Base-by-base conservation (phyloP, 345 rosid species). In the Melastoma malabathricum region DNA sequence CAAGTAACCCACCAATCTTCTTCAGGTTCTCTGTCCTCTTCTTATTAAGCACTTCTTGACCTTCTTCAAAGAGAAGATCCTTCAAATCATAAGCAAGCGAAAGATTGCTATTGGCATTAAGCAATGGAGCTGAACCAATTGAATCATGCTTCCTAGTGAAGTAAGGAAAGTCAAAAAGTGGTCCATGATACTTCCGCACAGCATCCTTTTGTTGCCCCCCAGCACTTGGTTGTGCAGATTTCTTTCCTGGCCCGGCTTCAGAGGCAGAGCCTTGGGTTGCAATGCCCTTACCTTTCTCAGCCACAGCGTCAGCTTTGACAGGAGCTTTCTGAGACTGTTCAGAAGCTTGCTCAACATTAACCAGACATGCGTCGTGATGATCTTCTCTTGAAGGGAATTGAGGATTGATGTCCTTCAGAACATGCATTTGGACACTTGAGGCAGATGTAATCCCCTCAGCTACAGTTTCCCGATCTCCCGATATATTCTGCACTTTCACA, bases 131-230 rank as follows among this genome's bases (percentile, higher is more conserved):
- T n/a, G 95, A 81, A 46, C 94, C 95, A 68, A 72, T 64, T 6
- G 99, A 74, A 55, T 92, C 97, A 59, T 82, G 83, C 55, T 88
- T 92, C 70, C 99, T 92, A 46, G 99, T 88, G 68, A 92, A 92
- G 62, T 82, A 84, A 45, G 99, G 92, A 66, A 92, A 92, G 81
- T 92, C 99, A 79, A 92, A 88, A 27, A 92, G 68, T 7, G 97
- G 99, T 43, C 99, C 99, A 52, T 92, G 95, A 73, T 92, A 92
- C 71, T 84, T 92, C 71, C 99, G 72, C 47, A 84, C 78, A 58
- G 61, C 52, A 73, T 88, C 97, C 70, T 81, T 92, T 48, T 82
- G 66, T 71, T 70, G 84, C 43, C 86, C 48, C 44, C 62, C 31
- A 23, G 90, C 41, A 61, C 69, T 76, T 43, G 65, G 69, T 78